Base-by-base conservation (phyloP, 495 filamentous ascomycete species). In the Hyaloscypha bicolor region DNA sequence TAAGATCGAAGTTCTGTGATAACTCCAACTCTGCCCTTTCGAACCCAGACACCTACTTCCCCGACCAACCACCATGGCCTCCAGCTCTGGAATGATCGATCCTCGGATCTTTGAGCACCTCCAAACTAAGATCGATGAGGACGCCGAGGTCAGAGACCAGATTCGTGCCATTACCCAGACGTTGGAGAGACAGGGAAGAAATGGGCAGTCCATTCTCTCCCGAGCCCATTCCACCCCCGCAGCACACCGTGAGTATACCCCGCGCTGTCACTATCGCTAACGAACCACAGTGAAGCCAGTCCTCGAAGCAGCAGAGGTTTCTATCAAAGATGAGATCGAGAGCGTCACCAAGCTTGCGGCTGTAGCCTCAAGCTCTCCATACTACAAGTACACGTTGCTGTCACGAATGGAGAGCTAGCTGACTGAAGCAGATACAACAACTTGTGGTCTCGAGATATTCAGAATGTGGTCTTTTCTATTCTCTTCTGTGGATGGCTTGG, bases 71-170 rank as follows among this genome's bases (percentile, higher is more conserved):
- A 65, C 60, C 4, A 64, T 59, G 55, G 33, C 48, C 16, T 65
- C 67, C 51, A 66, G 56, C 39, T 30, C 66, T 16, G 65, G 83
- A 86, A 83, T 90, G 72, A 59, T 97, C 57, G 88, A 96, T 77
- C 88, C 91, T 55, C 83, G 80, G 33, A 93, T 98, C 72, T 97
- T 98, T 76, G 88, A 93, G 68, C 83, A 90, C 73, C 89, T 99
- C 64, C 94, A 97, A 76, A 79, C 86, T 55, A 93, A 93, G 74
- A 91, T 97, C 71, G 96, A 99, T 73, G 90, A 94, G 74, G 95
- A 99, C 77, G 81, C 84, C 21, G 80, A 82, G 52, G 85, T 95
- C 57, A 88, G 91, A 70, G 94, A 97, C 82, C 89, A 92, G 74
- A 84, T 99, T 33, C 85, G 89, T 60, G 89, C 93, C 30, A 90